Evolutionary conservation across 441 rosid species (phyloP).

Genomic region (Aleurites moluccanus): DNA sequence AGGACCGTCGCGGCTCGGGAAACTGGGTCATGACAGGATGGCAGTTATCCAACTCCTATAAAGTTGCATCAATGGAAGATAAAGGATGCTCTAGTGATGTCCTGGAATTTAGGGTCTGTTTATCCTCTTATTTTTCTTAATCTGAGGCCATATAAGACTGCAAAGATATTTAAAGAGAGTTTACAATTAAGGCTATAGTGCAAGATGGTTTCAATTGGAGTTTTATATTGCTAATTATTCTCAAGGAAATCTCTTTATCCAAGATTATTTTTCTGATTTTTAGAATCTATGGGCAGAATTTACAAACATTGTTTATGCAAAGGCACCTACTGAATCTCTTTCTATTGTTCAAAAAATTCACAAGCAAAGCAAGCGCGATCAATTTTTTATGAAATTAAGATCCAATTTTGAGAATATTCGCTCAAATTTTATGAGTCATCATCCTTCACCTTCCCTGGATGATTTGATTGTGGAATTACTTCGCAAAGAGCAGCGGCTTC

Average conservation of each 20-base stretch:
- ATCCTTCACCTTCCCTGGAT: not conserved
- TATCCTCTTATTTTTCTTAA: constrained; percentile 4
- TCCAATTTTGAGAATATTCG: not conserved
- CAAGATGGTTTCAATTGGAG: not conserved
- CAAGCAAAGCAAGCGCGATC: too few relatives aligned
- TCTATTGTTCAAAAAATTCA: too few relatives aligned
- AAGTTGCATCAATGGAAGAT: too few relatives aligned
- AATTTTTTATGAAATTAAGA: too few relatives aligned
- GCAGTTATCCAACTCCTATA: too few relatives aligned
- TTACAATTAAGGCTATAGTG: not conserved
- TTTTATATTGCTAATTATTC: not conserved
- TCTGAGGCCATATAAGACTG: not conserved
- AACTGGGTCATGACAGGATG: too few relatives aligned
- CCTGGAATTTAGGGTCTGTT: not conserved
- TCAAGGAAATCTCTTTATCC: not conserved
- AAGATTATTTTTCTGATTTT: not conserved
- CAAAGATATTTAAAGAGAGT: not conserved
- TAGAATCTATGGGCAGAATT: not conserved
- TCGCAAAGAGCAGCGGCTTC: not conserved
- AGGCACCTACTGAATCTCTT: not conserved
- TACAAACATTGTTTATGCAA: not conserved
- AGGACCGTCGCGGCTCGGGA: too few relatives aligned
- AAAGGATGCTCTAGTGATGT: not conserved
- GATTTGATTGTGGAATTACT: constrained; percentile 11
- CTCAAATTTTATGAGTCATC: not conserved